These are phyloP conservation scores for Mucor piriformis DNA, from an alignment of 371 early-diverging fungal genomes.

Conservation along the genomic window DNA sequence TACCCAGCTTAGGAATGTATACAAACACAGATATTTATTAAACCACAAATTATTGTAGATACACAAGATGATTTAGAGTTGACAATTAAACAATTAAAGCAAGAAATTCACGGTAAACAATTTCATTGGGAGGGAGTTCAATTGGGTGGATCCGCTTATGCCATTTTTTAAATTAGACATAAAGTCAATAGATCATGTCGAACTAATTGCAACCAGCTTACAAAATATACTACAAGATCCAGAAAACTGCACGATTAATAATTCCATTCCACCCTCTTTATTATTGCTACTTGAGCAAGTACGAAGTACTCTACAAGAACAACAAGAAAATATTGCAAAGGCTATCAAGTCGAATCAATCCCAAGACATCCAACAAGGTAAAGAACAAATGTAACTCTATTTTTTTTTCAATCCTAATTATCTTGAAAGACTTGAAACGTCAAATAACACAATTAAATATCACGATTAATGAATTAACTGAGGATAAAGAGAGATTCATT, in stretches of 20 bases:
- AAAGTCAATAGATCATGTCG: slow-evolving; percentile 4
- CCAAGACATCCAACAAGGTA: slow-evolving; percentile 19
- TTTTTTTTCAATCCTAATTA: neutral
- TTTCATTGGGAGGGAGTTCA: no score
- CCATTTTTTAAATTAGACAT: no score
- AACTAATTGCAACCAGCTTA: slow-evolving; percentile 22
- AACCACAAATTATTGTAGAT: neutral
- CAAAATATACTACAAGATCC: slow-evolving; percentile 31
- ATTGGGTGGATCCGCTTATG: no score
- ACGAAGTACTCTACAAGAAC: slow-evolving; percentile 25
- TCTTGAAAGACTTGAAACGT: slow-evolving; percentile 37
- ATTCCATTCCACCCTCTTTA: slow-evolving; percentile 35
- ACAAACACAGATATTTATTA: no score
- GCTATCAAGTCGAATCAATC: neutral
- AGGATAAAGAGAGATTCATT: slow-evolving; percentile 41
- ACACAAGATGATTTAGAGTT: neutral
- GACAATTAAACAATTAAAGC: slow-evolving; percentile 6
- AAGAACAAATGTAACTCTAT: no score
- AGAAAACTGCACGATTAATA: slow-evolving; percentile 30
- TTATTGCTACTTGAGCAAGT: slow-evolving; percentile 33
- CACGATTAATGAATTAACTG: slow-evolving; percentile 34
- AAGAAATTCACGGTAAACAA: slow-evolving; percentile 17
- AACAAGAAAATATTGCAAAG: slow-evolving; percentile 2
- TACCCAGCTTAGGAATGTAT: no score
- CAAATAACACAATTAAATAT: slow-evolving; percentile 45